These are phyloP conservation scores for Chrysanthemum seticuspe DNA, from an alignment of 129 eudicot species.

Conservation along the genomic window DNA sequence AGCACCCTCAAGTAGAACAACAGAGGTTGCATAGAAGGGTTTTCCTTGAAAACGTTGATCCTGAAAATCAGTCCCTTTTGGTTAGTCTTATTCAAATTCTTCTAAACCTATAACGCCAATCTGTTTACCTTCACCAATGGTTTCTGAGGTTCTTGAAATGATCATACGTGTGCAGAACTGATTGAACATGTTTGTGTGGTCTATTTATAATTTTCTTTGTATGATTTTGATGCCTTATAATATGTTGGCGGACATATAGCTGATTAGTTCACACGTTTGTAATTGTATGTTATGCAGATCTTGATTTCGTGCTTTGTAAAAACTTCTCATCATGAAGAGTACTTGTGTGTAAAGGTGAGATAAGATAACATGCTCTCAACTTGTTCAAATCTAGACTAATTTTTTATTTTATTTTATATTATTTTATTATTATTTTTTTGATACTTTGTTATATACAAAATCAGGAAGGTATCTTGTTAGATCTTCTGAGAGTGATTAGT, in stretches of 20 bases:
- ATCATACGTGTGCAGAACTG: too few species aligned
- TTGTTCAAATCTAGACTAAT: neutral
- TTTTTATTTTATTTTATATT: too few species aligned
- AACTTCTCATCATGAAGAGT: constrained; percentile 91
- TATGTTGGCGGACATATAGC: neutral
- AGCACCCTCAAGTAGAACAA: constrained; percentile 98
- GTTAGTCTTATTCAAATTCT: constrained; percentile 36
- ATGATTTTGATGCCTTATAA: neutral
- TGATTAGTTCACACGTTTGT: neutral
- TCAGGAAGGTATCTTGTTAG: constrained; percentile 92
- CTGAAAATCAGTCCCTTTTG: constrained; percentile 91
- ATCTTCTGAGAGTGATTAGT: constrained; percentile 82
- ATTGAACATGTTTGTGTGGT: too few species aligned
- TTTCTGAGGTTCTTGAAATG: neutral
- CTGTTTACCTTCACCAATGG: too few species aligned
- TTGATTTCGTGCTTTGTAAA: constrained; percentile 92
- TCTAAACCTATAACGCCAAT: too few species aligned
- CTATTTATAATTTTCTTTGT: neutral
- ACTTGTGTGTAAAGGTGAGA: constrained; percentile 83
- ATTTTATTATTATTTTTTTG: neutral
- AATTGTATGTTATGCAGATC: constrained; percentile 48
- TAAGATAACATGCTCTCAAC: constrained; percentile 34
- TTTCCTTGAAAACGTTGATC: constrained; percentile 75
- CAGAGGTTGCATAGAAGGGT: constrained; percentile 95
- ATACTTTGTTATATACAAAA: constrained; percentile 6